Base-by-base conservation (phyloP, 2,329 filamentous ascomycete species). In the Alternaria arborescens region DNA sequence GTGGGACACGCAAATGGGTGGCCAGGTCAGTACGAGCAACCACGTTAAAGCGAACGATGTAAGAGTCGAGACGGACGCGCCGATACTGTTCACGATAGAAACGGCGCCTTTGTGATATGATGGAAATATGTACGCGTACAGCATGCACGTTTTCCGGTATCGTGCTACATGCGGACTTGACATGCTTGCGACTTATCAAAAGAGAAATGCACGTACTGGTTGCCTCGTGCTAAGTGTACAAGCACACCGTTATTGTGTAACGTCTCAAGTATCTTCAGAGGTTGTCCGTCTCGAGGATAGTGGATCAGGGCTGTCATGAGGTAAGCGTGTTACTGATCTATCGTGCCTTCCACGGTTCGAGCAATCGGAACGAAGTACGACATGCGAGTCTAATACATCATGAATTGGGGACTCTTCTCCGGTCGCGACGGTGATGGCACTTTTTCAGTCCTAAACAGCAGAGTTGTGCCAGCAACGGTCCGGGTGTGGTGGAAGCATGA, bases 1-100 rank as follows among this genome's bases (percentile, higher is more conserved):
- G 61, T 97, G 94, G 93, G 80, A 86, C 66, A 97, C 82, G 22
- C 76, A 80, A 51, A 81, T 84, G 74, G 82, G 82, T 16, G 77
- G 78, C 3, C 78, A 81, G 58, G 78, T 84, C 59, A 84, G 82
- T 65, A 83, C 82, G 7, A 84, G 82, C 62, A 84, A 84, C 64
- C 82, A 84, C 59, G 77, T 83, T 52, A 76, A 80, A 41, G 69
- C 72, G 7, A 78, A 82, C 34, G 58, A 74, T 24, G 70, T 84
- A 10, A 68, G 69, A 11, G 73, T 84, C 18, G 69, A 71, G 38
- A 81, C 80, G 24, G 76, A 80, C 62, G 70, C 70, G n/a, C 75
- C 79, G 24, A 79, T 84, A 44, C 70, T 84, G 18, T 84, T 84
- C 64, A 84, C 82, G 5, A 78, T 84, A 20, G 82, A 84, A 66